Percentiles rank a stretch among this genome's conserved stretches.
phyloP scores from a whole-genome alignment of 306 rosid species.

The Senna tora region DNA sequence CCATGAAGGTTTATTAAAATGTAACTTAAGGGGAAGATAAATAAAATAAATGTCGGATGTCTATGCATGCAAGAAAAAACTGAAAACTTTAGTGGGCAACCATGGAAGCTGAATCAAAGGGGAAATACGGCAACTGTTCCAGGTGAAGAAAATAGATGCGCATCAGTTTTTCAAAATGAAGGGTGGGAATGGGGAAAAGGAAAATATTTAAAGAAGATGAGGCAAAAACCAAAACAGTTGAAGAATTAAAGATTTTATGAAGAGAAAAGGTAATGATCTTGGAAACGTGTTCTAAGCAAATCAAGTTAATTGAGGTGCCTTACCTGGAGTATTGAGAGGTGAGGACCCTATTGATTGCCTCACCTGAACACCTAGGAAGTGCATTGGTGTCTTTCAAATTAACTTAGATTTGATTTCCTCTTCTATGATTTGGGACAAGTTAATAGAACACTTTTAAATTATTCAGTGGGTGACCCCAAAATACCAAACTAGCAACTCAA shows the following conservation, averaged over 20 bases:
- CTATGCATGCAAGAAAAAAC: neutral
- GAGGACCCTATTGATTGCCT: neutral
- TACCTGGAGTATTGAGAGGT: neutral
- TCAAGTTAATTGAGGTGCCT: neutral
- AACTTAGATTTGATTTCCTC: neutral
- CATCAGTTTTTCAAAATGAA: too few species aligned
- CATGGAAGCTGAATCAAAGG: neutral
- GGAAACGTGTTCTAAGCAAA: neutral
- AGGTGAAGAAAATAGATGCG: neutral
- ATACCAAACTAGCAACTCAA: neutral
- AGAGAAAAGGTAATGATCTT: neutral
- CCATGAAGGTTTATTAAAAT: too few species aligned
- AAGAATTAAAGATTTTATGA: too few species aligned
- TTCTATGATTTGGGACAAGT: conserved; percentile 19
- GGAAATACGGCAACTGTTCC: neutral
- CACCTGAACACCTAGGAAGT: neutral
- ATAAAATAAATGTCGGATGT: neutral
- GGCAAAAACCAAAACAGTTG: neutral
- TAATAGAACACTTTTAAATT: conserved; percentile 23
- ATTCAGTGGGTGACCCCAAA: neutral
- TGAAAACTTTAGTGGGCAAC: neutral
- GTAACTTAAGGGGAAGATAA: neutral
- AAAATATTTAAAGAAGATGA: too few species aligned
- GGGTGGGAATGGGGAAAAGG: too few species aligned
- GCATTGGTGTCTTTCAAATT: neutral